phyloP scores from a whole-genome alignment of 257 asterid genomes.

The Solanum chilense region DNA sequence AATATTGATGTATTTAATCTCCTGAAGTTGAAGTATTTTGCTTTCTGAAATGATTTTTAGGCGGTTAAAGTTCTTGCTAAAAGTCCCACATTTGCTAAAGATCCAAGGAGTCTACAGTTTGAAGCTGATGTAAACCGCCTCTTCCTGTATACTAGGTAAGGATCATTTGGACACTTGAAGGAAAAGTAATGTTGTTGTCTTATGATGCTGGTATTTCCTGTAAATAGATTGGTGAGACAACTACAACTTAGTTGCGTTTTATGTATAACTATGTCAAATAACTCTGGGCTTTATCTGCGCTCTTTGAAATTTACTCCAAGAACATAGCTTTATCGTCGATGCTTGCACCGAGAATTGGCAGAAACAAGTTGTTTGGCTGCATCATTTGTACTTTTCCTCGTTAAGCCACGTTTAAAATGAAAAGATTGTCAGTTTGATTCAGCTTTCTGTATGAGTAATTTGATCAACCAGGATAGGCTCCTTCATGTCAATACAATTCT shows the following conservation, averaged over 20 bases:
- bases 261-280: not conserved
- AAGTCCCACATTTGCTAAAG: conserved; percentile 69
- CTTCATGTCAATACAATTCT: not conserved
- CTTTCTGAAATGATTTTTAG: conserved; percentile 19
- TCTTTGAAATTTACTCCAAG: not conserved
- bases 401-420: not conserved
- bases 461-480: not conserved
- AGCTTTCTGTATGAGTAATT: not conserved
- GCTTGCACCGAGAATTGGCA: not conserved
- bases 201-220: not conserved
- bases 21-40: not conserved
- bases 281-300: not conserved
- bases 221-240: not conserved
- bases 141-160: conserved; percentile 79
- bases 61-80: conserved; percentile 84
- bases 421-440: not conserved
- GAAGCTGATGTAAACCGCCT: conserved; percentile 76
- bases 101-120: conserved; percentile 71
- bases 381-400: not conserved
- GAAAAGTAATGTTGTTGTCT: not conserved
- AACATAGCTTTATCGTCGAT: not conserved
- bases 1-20: not conserved
- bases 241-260: not conserved
- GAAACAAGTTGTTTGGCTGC: not conserved
- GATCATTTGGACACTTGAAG: not conserved